These are phyloP conservation scores for Pogostemon cablin DNA, from an alignment of 257 asterid species.

Conservation along the genomic window DNA sequence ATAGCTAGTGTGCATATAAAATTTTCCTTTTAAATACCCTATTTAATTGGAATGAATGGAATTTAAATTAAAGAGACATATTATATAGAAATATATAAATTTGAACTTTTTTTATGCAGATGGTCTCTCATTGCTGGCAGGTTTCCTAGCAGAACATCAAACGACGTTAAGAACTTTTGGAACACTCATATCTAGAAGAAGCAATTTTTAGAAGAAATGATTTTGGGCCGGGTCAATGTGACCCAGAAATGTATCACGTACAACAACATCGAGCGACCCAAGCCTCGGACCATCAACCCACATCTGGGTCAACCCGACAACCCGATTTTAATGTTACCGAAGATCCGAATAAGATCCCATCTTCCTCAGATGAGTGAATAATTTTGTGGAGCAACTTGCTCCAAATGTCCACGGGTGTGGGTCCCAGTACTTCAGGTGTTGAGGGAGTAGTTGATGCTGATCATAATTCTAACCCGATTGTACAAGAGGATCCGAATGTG, in stretches of 20 bases:
- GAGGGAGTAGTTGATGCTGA: too few species aligned
- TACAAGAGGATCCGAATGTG: too few species aligned
- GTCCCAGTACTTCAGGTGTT: background rate
- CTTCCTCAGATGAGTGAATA: conserved; percentile 1
- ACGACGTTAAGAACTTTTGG: conserved; percentile 38
- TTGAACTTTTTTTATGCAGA: conserved; percentile 6
- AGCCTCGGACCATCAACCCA: conserved; percentile 23
- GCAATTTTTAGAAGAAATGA: background rate
- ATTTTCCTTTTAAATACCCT: too few species aligned
- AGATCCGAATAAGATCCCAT: background rate
- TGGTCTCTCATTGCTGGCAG: conserved; percentile 41
- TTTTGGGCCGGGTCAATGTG: background rate
- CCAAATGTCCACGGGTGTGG: background rate
- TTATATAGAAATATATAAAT: too few species aligned
- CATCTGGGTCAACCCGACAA: background rate
- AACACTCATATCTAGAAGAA: conserved; percentile 33
- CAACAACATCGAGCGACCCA: conserved; percentile 29
- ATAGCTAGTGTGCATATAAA: too few species aligned
- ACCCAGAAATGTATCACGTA: background rate
- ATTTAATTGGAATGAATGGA: too few species aligned
- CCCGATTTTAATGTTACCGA: background rate
- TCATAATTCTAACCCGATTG: too few species aligned
- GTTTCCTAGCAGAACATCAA: conserved; percentile 39
- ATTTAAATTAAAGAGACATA: too few species aligned
- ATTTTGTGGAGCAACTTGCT: conserved; percentile 34